A percentile compares a stretch with the other conserved stretches of the same genome.
phyloP scores from a whole-genome alignment of 192 early-diverging fungal species.

The Coemansia sp. region DNA sequence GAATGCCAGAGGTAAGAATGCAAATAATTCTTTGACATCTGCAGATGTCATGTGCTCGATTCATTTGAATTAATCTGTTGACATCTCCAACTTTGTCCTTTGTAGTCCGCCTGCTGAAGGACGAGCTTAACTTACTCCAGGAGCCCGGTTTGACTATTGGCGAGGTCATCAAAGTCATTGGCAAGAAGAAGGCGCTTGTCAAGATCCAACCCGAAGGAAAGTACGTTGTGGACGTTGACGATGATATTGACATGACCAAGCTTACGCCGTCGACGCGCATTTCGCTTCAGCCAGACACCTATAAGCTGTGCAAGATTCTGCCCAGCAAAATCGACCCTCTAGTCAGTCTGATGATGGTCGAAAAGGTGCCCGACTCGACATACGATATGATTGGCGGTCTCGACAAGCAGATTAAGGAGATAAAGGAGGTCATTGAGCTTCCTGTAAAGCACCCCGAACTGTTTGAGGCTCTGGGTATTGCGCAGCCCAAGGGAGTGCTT shows the following conservation, averaged over 20 bases:
- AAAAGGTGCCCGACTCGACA: slow-evolving; percentile 99
- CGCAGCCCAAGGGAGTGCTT: slow-evolving; percentile 97
- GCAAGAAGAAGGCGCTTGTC: slow-evolving; percentile 92
- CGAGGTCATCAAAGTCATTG: slow-evolving; percentile 98
- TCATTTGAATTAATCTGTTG: neutral
- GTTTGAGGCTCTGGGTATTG: slow-evolving; percentile 97
- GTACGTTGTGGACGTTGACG: slow-evolving; percentile 95
- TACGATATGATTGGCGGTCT: slow-evolving; percentile 99
- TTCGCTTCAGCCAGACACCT: slow-evolving; percentile 89
- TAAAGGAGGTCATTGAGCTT: slow-evolving; percentile 99
- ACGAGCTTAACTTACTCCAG: slow-evolving; percentile 95
- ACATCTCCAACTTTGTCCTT: neutral
- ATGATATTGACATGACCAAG: slow-evolving; percentile 86
- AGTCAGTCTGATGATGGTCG: slow-evolving; percentile 99
- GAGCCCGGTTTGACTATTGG: slow-evolving; percentile 95
- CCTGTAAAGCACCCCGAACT: slow-evolving; percentile 99
- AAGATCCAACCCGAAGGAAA: slow-evolving; percentile 97
- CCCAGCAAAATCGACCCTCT: slow-evolving; percentile 99
- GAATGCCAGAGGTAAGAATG: slow-evolving; percentile 81
- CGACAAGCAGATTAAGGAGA: slow-evolving; percentile 99
- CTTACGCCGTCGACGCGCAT: slow-evolving; percentile 93
- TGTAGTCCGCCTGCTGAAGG: slow-evolving; percentile 89
- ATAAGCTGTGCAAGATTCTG: slow-evolving; percentile 91
- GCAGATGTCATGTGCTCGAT: neutral
- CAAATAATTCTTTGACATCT: neutral